Conservation (phyloP, 805 yeast genomes). For the Metschnikowia anglica region DNA sequence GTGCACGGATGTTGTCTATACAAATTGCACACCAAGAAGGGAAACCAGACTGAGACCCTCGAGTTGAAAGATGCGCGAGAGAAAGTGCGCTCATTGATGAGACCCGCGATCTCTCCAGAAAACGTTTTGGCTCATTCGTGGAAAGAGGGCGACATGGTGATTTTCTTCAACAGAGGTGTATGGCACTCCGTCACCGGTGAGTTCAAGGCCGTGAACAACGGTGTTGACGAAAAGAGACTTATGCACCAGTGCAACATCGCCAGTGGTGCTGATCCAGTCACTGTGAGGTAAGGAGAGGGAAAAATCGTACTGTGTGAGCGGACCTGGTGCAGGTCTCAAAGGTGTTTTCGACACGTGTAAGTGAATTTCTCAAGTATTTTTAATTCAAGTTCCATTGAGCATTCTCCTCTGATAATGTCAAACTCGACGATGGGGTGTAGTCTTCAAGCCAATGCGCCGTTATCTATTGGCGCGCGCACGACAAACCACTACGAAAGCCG, state of each 20-base stretch:
- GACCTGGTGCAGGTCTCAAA: too few relatives aligned
- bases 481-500: too few relatives aligned
- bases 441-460: background rate
- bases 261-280: slow-evolving; percentile 64
- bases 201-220: slow-evolving; percentile 48
- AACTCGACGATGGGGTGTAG: too few relatives aligned
- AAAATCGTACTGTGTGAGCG: too few relatives aligned
- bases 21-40: slow-evolving; percentile 56
- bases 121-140: slow-evolving; percentile 79
- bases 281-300: slow-evolving; percentile 5
- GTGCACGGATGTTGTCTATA: slow-evolving; percentile 86
- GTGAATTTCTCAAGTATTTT: too few relatives aligned
- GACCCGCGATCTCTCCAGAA: slow-evolving; percentile 79
- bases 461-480: slow-evolving; percentile 5
- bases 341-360: too few relatives aligned
- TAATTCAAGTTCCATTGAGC: too few relatives aligned
- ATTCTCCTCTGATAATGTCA: too few relatives aligned
- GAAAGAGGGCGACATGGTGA: slow-evolving; percentile 80
- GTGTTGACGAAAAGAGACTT: slow-evolving; percentile 70
- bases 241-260: slow-evolving; percentile 96
- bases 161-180: slow-evolving; percentile 85
- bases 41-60: slow-evolving; percentile 43
- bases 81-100: slow-evolving; percentile 70
- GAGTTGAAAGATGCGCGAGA: slow-evolving; percentile 74
- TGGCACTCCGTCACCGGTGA: slow-evolving; percentile 94